Base-by-base conservation (phyloP, 345 rosid species). In the Populus pruinosa region DNA sequence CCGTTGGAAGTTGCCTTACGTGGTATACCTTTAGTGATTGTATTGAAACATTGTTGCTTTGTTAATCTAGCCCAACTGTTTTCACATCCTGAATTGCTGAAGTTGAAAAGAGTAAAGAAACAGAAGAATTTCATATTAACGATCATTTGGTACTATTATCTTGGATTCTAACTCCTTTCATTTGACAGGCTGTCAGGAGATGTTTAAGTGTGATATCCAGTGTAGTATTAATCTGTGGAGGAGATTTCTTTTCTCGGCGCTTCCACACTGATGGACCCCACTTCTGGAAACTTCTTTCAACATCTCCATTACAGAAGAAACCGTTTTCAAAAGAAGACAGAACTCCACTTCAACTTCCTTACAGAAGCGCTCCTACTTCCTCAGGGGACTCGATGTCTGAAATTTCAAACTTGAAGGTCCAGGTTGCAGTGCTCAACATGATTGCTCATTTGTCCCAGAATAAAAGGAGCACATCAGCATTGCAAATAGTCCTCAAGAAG, bases 241-340 rank as follows among this genome's bases (percentile, higher is more conserved):
- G 99, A 74, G 99, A 95, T 84, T 95, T 95, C 88, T 95, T 95
- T 86, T 77, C 94, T 47, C 93, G 98, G 41, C 94, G 98, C 33
- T 92, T 95, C 85, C 94, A 86, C 68, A 83, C 81, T 0, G 94
- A 95, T 59, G 98, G 98, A 0, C 72, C 71, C 1, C 90, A 89
- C 76, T 93, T 93, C 82, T 92, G 99, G 99, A 93, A 87, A 85
- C 93, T 93, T 76, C 83, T 93, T 59, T 83, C 88, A 38, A 75
- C 92, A 43, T 90, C 97, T 0, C 93, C 97, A 8, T 93, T 88
- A 82, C 86, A 87, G 71, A 84, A 71, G 75, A 87, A 81, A 75
- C 87, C 83, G 1, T 71, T 86, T 12, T 73, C 79, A 31, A 91
- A 86, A 82, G 86, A 89, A 18, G 91, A 87, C 76, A 86, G 80